Percentiles rank a stretch among this genome's conserved stretches.
Conservation (phyloP, 2,329 filamentous ascomycete genomes). For the Teratosphaeria epicoccoides region DNA sequence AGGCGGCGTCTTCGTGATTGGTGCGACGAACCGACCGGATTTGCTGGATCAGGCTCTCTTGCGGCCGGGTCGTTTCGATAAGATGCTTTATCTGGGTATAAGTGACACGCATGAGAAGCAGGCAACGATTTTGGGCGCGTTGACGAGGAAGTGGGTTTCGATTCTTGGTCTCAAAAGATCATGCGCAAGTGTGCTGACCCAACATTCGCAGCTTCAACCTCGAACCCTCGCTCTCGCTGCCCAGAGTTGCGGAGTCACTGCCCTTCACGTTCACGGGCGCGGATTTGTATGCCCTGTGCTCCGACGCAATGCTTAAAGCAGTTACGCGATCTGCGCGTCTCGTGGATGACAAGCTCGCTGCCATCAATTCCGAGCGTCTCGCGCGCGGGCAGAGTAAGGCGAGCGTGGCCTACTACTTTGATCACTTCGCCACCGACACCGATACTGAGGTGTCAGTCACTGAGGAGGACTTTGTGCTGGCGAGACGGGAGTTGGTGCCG, state of each 20-base stretch:
- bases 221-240: slow-evolving; percentile 65
- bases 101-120: slow-evolving; percentile 97
- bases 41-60: slow-evolving; percentile 81
- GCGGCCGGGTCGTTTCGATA: slow-evolving; percentile 86
- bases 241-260: slow-evolving; percentile 60
- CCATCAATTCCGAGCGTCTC: slow-evolving; percentile 46
- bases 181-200: slow-evolving; percentile 2
- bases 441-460: slow-evolving; percentile 82
- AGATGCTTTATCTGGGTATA: slow-evolving; percentile 95
- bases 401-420: slow-evolving; percentile 89
- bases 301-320: slow-evolving; percentile 96
- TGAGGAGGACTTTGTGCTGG: slow-evolving; percentile 76
- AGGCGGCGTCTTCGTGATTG: slow-evolving; percentile 90
- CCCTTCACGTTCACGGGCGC: slow-evolving; percentile 97
- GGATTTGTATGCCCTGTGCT: slow-evolving; percentile 93
- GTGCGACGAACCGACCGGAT: slow-evolving; percentile 90
- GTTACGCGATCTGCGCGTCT: slow-evolving; percentile 79
- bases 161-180: neutral
- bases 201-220: slow-evolving; percentile 60
- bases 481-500: slow-evolving; percentile 77
- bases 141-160: slow-evolving; percentile 80
- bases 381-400: slow-evolving; percentile 34
- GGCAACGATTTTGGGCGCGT: slow-evolving; percentile 80
- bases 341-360: slow-evolving; percentile 73
- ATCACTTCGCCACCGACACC: slow-evolving; percentile 72